Evolutionary conservation across 2,329 filamentous ascomycete species (phyloP).

Genomic region (Aspergillus sp.): DNA sequence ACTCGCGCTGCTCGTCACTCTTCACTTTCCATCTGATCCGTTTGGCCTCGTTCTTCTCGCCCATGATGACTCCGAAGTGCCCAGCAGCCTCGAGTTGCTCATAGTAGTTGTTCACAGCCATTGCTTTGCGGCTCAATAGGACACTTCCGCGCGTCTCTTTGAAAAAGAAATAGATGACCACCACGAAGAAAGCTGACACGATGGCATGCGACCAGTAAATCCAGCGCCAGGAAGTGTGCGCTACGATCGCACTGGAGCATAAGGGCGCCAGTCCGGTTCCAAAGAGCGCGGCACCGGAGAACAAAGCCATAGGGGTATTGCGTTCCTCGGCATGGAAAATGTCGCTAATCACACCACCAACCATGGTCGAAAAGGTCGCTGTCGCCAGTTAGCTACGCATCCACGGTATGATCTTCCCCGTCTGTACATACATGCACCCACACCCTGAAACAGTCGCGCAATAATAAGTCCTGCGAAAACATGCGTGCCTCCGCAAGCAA

Average conservation of each 20-base stretch:
- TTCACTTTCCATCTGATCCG: conserved; percentile 79
- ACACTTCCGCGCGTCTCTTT: conserved; percentile 82
- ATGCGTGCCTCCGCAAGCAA: conserved; percentile 71
- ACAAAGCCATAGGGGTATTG: conserved; percentile 88
- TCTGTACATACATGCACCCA: conserved; percentile 66
- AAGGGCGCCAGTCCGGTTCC: conserved; percentile 81
- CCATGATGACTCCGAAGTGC: conserved; percentile 57
- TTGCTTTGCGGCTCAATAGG: conserved; percentile 73
- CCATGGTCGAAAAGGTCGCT: conserved; percentile 77
- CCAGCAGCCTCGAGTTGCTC: conserved; percentile 69
- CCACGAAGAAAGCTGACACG: conserved; percentile 62
- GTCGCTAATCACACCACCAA: conserved; percentile 88
- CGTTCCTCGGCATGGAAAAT: conserved; percentile 76
- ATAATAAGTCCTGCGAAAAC: conserved; percentile 73
- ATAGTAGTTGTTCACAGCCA: conserved; percentile 75
- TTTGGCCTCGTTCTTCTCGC: conserved; percentile 36
- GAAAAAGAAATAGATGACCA: conserved; percentile 69
- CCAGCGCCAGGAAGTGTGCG: conserved; percentile 76
- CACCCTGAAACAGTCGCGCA: conserved; percentile 73
- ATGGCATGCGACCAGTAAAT: conserved; percentile 86
- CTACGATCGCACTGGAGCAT: conserved; percentile 68
- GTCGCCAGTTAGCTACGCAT: neutral
- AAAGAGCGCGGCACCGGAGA: conserved; percentile 74
- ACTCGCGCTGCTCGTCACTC: conserved; percentile 73
- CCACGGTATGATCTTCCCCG: neutral